Base-by-base conservation (phyloP, 768 basidiomycete species). In the Pulveroboletus frians region DNA sequence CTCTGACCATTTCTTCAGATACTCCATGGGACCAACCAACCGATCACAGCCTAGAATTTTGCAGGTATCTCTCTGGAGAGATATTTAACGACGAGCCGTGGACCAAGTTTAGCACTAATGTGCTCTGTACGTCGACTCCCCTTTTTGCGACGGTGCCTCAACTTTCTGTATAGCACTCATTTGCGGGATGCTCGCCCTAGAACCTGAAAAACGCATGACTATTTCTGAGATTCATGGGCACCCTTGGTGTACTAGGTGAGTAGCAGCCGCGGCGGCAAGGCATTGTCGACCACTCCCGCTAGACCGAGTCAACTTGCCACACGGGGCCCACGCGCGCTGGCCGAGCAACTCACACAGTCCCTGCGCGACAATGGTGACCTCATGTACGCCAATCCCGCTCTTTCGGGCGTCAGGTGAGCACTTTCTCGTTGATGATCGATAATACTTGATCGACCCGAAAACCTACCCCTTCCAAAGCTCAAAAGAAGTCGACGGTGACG, bases 1-100 rank as follows among this genome's bases (percentile, higher is more conserved):
- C 39, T 38, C 36, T 52, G 3, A 56, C 38, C 17, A 13, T 9
- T 35, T 52, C 5, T 21, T 31, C 46, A 97, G 94, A 96, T 61
- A 97, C 96, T 0, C 96, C 96, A 2, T 98, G 96, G 96, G 96
- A 97, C 60, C 87, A 94, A 62, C 92, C 96, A 3, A 91, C 92
- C 0, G 58, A 65, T 1, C 72, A 73, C n/a, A 88, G 87, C 51
- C 79, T 81, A 1, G 96, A 98, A 66, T 99, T 80, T 59, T 63
- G 68, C n/a, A 78, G 79, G 9, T 99, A 88, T 64, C 60, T 86
- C 2, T 75, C 76, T 0, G 91, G 92, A 5, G 72, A 84, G 42
- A 79, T 94, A 47, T 84, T 90, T 56, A 64, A 76, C 5, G 80
- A 89, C 49, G 72, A 71, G 1, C 95, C 95, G 0, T 99, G 95